phyloP scores from a whole-genome alignment of 108 stramenopile species.

The Skeletonema tropicum region DNA sequence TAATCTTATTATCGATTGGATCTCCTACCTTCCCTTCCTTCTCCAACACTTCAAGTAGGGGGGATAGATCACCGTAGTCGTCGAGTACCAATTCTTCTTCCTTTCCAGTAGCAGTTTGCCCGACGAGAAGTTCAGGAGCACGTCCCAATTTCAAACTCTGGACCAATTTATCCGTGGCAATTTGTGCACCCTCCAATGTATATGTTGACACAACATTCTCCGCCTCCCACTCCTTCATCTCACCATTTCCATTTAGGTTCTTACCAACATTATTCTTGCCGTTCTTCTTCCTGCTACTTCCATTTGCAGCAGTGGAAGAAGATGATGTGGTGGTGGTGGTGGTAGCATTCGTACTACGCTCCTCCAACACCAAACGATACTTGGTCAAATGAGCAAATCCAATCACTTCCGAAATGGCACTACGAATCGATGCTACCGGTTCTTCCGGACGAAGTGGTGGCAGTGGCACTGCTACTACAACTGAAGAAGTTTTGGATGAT shows the following conservation, averaged over 20 bases:
- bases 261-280: neutral
- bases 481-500: too few species aligned
- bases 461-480: slow-evolving; percentile 45
- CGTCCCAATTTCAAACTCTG: slow-evolving; percentile 46
- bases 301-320: neutral
- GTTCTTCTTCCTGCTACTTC: neutral
- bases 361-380: slow-evolving; percentile 78
- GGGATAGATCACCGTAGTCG: slow-evolving; percentile 76
- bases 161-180: slow-evolving; percentile 57
- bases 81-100: slow-evolving; percentile 51
- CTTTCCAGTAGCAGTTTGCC: too few species aligned
- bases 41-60: slow-evolving; percentile 34
- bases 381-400: slow-evolving; percentile 80
- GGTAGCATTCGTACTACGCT: neutral
- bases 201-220: slow-evolving; percentile 51
- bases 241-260: slow-evolving; percentile 7
- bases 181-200: slow-evolving; percentile 67
- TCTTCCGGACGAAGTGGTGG: slow-evolving; percentile 85
- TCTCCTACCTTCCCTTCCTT: slow-evolving; percentile 7
- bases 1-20: neutral
- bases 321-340: neutral
- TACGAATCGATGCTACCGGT: slow-evolving; percentile 73
- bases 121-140: slow-evolving; percentile 4
- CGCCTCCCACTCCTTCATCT: slow-evolving; percentile 3
- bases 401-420: slow-evolving; percentile 66